phyloP scores from a whole-genome alignment of 2,329 filamentous ascomycete genomes.

The Clonostachys solani region DNA sequence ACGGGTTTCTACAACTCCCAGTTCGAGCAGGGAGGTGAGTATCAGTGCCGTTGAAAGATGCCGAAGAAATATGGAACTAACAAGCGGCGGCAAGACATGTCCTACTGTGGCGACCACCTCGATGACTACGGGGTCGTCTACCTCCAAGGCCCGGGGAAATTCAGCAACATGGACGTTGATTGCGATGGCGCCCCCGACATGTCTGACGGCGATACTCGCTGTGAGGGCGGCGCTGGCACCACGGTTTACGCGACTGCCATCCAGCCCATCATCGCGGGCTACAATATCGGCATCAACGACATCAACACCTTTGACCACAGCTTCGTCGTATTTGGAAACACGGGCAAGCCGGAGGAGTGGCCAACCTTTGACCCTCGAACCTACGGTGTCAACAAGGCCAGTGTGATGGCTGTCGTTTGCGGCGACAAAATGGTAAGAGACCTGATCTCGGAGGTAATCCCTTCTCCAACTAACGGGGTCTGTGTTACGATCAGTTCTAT shows the following conservation, averaged over 20 bases:
- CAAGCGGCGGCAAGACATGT: neutral
- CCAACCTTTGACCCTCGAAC: slow-evolving; percentile 32
- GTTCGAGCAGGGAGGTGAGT: neutral
- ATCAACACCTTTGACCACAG: slow-evolving; percentile 47
- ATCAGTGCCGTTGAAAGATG: neutral
- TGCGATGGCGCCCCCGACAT: slow-evolving; percentile 45
- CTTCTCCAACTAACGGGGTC: neutral
- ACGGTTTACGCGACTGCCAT: slow-evolving; percentile 39
- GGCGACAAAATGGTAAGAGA: slow-evolving; percentile 33
- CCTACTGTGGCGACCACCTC: slow-evolving; percentile 37
- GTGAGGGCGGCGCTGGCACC: slow-evolving; percentile 30
- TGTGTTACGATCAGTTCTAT: slow-evolving; percentile 28
- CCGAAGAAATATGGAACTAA: no score
- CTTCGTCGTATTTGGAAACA: slow-evolving; percentile 51
- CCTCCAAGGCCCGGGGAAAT: slow-evolving; percentile 33
- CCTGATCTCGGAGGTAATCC: neutral
- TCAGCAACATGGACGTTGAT: slow-evolving; percentile 55
- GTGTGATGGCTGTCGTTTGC: slow-evolving; percentile 51
- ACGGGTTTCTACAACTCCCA: neutral
- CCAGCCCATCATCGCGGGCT: slow-evolving; percentile 23
- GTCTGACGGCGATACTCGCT: slow-evolving; percentile 31
- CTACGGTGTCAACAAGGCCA: slow-evolving; percentile 40
- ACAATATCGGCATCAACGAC: slow-evolving; percentile 31
- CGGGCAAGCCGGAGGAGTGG: slow-evolving; percentile 20
- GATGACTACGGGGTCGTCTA: slow-evolving; percentile 32